These are phyloP conservation scores for Candida bentonensis DNA, from an alignment of 805 yeast genomes.

Conservation along the genomic window DNA sequence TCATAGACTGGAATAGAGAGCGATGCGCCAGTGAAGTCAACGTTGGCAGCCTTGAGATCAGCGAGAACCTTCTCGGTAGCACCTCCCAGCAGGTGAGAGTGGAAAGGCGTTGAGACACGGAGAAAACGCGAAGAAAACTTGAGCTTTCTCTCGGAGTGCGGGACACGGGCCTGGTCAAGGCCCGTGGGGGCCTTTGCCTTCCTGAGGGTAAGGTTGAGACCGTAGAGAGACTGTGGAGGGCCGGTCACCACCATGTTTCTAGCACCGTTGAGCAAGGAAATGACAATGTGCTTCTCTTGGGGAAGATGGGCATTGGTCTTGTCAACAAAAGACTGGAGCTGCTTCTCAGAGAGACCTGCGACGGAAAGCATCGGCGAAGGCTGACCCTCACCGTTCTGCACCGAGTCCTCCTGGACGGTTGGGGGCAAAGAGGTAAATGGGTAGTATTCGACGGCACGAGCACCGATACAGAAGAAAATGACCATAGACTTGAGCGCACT, in stretches of 20 bases:
- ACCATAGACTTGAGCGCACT: conserved; percentile 68
- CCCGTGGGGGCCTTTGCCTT: conserved; percentile 92
- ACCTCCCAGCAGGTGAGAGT: conserved; percentile 65
- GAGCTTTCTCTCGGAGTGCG: conserved; percentile 85
- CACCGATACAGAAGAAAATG: conserved; percentile 83
- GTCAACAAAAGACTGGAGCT: conserved; percentile 66
- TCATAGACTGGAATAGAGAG: conserved; percentile 82
- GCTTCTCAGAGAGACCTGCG: conserved; percentile 69
- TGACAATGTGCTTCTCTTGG: conserved; percentile 73
- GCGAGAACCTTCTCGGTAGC: conserved; percentile 54
- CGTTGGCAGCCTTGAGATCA: conserved; percentile 47
- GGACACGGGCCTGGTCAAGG: conserved; percentile 88
- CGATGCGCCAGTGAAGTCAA: conserved; percentile 40
- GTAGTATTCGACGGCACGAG: conserved; percentile 77
- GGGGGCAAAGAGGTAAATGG: conserved; percentile 95
- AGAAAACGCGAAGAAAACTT: conserved; percentile 86
- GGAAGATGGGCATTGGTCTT: conserved; percentile 92
- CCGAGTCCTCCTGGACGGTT: conserved; percentile 77
- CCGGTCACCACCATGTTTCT: conserved; percentile 92
- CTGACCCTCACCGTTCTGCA: conserved; percentile 86
- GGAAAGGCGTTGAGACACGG: conserved; percentile 95
- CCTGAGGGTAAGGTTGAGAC: conserved; percentile 83
- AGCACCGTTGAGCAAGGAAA: conserved; percentile 90
- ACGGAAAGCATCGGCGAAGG: conserved; percentile 97
- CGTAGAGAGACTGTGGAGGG: conserved; percentile 95